Percentiles rank a stretch among this genome's conserved stretches.
phyloP scores from a whole-genome alignment of 2,329 filamentous ascomycete species.

The Metarhizium sp. region DNA sequence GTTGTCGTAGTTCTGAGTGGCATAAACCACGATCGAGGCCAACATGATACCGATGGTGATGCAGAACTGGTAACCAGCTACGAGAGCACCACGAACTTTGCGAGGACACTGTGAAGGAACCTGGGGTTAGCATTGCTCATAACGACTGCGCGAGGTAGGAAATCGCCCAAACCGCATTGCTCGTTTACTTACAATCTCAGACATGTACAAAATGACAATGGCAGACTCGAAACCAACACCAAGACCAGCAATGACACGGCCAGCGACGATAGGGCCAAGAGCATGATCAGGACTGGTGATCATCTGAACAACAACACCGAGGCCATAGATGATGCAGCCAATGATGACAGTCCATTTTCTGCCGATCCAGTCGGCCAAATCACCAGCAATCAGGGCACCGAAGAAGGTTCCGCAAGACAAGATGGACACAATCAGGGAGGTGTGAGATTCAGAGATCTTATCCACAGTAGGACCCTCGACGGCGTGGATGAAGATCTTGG shows the following conservation, averaged over 20 bases:
- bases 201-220: slow-evolving; percentile 81
- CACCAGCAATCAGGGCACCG: slow-evolving; percentile 67
- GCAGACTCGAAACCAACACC: slow-evolving; percentile 76
- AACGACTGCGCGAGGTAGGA: background rate
- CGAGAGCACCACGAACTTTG: slow-evolving; percentile 68
- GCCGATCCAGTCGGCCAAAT: slow-evolving; percentile 66
- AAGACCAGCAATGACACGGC: slow-evolving; percentile 65
- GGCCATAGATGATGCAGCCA: slow-evolving; percentile 61
- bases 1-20: slow-evolving; percentile 50
- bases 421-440: slow-evolving; percentile 61
- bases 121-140: background rate
- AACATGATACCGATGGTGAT: slow-evolving; percentile 72
- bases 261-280: slow-evolving; percentile 56
- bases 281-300: slow-evolving; percentile 33
- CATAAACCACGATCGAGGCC: slow-evolving; percentile 67
- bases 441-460: slow-evolving; percentile 30
- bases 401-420: slow-evolving; percentile 73
- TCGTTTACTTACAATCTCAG: slow-evolving; percentile 52
- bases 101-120: slow-evolving; percentile 39
- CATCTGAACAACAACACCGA: slow-evolving; percentile 62
- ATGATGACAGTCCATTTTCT: slow-evolving; percentile 63
- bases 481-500: slow-evolving; percentile 39
- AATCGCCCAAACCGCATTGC: background rate
- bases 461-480: slow-evolving; percentile 33
- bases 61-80: slow-evolving; percentile 78